phyloP scores from a whole-genome alignment of 495 filamentous ascomycete genomes.

The Cercophora scortea region DNA sequence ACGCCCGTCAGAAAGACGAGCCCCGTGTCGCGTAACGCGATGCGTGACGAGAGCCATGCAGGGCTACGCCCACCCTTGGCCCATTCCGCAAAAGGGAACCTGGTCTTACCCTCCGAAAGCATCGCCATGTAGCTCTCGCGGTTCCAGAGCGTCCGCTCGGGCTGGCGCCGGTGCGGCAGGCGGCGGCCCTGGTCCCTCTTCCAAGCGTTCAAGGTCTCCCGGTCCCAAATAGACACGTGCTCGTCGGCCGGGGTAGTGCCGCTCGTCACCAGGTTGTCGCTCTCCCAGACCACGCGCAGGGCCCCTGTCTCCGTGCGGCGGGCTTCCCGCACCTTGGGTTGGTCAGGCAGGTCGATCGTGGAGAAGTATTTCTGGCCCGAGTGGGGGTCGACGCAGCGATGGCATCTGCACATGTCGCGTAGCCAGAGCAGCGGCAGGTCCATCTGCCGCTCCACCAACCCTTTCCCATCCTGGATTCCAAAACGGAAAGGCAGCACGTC shows the following conservation, averaged over 20 bases:
- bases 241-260: conserved; percentile 2
- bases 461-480: no score
- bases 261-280: conserved; percentile 12
- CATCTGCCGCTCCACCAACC: no score
- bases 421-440: conserved; percentile 41
- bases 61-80: conserved; percentile 32
- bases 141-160: conserved; percentile 15
- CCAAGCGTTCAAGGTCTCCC: conserved; percentile 6
- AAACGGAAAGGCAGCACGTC: no score
- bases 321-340: conserved; percentile 34
- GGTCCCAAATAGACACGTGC: conserved; percentile 9
- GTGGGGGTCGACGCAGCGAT: conserved; percentile 62
- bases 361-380: conserved; percentile 79
- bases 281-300: conserved; percentile 51
- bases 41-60: no score
- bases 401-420: conserved; percentile 70
- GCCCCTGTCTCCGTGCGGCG: conserved; percentile 25
- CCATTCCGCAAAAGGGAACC: conserved; percentile 62
- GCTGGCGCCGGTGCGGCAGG: conserved; percentile 5
- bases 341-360: conserved; percentile 57
- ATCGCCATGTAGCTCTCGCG: conserved; percentile 27
- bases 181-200: background rate
- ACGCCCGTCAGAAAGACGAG: conserved; percentile 67
- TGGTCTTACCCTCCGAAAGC: conserved; percentile 9
- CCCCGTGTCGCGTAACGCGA: conserved; percentile 49